Percentiles rank a stretch among this genome's conserved stretches.
Conservation (phyloP, 345 rosid species). For the Luvunga scandens region DNA sequence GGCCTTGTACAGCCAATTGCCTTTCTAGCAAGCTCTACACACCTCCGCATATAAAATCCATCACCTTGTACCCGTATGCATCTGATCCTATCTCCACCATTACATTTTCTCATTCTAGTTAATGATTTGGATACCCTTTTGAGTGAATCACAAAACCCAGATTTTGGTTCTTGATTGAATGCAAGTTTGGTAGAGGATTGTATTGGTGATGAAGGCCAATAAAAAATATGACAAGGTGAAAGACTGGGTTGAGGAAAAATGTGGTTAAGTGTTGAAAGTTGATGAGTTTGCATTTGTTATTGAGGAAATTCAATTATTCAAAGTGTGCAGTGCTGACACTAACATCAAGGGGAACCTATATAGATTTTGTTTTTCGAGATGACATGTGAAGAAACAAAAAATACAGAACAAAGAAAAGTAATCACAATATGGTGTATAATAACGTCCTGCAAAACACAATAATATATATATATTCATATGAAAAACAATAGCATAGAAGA, state of each 20-base stretch:
- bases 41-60: slow-evolving; percentile 65
- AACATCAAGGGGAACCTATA: too few species aligned
- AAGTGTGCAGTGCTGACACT: too few species aligned
- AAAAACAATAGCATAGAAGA: too few species aligned
- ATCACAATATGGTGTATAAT: too few species aligned
- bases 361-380: too few species aligned
- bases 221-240: slow-evolving; percentile 1
- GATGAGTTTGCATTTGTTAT: slow-evolving; percentile 24
- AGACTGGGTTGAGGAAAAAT: neutral
- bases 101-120: slow-evolving; percentile 2
- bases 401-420: too few species aligned
- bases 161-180: neutral
- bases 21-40: slow-evolving; percentile 77
- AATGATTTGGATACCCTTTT: slow-evolving; percentile 25
- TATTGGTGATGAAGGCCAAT: neutral
- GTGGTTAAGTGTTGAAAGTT: slow-evolving; percentile 8
- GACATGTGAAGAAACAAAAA: too few species aligned
- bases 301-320: too few species aligned
- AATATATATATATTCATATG: too few species aligned
- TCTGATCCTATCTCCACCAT: slow-evolving; percentile 22
- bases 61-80: slow-evolving; percentile 38
- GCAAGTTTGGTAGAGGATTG: neutral
- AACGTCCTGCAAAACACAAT: too few species aligned
- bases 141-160: slow-evolving; percentile 21
- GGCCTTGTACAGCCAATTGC: slow-evolving; percentile 85